phyloP scores from a whole-genome alignment of 2,329 filamentous ascomycete genomes.

The Aspergillus fumigatiaffinis region DNA sequence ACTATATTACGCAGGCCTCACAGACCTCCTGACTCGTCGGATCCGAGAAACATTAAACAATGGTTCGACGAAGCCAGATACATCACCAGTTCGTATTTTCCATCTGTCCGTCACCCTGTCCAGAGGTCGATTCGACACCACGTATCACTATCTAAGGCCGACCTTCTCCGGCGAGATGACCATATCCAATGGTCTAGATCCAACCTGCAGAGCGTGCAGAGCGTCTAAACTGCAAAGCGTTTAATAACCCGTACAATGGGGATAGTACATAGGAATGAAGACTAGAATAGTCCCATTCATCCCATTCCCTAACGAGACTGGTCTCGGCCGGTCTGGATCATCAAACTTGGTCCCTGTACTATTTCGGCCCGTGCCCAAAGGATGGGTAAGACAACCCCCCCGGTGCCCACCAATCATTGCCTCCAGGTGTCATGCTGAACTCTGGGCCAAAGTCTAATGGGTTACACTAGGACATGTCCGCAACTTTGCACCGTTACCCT shows the following conservation, averaged over 20 bases:
- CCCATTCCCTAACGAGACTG: not conserved
- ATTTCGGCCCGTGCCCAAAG: not conserved
- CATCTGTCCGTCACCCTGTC: not conserved
- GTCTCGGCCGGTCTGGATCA: slow-evolving; percentile 9
- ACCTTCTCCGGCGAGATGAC: not conserved
- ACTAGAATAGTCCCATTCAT: not conserved
- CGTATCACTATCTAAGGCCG: not conserved
- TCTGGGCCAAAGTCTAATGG: not conserved
- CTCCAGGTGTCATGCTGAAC: not conserved
- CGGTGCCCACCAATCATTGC: not conserved
- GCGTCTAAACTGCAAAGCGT: not conserved
- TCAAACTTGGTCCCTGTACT: not conserved
- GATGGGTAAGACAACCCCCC: not conserved
- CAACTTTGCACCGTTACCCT: not conserved
- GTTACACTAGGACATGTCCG: not conserved
- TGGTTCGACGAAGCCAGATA: not conserved
- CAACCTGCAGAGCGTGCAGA: too few relatives aligned
- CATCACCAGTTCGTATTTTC: too few relatives aligned
- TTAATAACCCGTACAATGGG: not conserved
- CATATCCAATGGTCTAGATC: not conserved
- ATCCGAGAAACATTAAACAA: not conserved
- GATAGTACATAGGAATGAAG: not conserved
- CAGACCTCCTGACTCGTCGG: not conserved
- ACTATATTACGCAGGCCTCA: not conserved
- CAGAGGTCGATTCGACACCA: not conserved